These are phyloP conservation scores for Solanum hybrid DNA, from an alignment of 305 asterid genomes.

Conservation along the genomic window DNA sequence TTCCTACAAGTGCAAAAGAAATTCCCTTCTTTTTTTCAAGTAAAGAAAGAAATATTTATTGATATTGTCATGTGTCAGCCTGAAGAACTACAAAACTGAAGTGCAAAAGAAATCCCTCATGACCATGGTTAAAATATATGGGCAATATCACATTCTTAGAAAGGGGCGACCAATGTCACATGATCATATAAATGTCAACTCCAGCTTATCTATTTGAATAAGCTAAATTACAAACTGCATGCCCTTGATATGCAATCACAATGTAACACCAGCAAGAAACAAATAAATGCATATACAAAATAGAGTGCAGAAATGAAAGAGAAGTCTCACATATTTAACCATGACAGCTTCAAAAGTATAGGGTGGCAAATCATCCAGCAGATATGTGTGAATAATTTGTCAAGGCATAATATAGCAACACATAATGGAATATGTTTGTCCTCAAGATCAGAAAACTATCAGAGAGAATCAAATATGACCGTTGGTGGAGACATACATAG, in stretches of 20 bases:
- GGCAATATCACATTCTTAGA: not conserved
- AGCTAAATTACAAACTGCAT: not conserved
- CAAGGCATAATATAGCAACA: not conserved
- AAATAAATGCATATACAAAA: not conserved
- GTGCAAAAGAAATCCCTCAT: not conserved
- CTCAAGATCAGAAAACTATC: not conserved
- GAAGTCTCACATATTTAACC: not conserved
- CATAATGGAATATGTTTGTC: not conserved
- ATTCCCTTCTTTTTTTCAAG: not conserved
- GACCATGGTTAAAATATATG: not conserved
- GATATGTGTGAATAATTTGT: not conserved
- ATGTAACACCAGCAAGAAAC: not conserved
- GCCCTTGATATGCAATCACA: not conserved
- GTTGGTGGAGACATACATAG: not conserved
- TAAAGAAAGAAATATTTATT: not conserved
- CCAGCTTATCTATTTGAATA: not conserved
- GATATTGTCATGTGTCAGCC: not conserved
- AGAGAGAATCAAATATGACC: not conserved
- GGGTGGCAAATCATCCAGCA: not conserved
- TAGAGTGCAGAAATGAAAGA: constrained; percentile 1
- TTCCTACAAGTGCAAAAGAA: not conserved
- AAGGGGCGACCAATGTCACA: not conserved
- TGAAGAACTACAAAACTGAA: not conserved
- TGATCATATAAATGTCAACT: not conserved
- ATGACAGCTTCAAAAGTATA: not conserved